Evolutionary conservation across 345 rosid species (phyloP), one percentile per base, ranked within the genome.

Genomic region (Geranium rotundifolium): DNA sequence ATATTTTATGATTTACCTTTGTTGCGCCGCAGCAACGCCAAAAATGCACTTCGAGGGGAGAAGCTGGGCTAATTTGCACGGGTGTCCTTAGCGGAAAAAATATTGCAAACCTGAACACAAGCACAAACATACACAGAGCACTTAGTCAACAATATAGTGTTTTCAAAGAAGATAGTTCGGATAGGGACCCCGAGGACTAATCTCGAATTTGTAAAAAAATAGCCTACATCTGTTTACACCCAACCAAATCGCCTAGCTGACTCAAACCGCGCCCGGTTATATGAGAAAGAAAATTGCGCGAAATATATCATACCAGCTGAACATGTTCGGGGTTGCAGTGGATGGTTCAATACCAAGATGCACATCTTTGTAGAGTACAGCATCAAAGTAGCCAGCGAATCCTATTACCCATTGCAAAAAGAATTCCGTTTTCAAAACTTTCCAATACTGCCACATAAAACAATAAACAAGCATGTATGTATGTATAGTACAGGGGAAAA

Each of bases 341-440:
- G 92, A 82, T 62, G 97, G 97, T 68, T 95, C 99, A 70, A 85
- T 93, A 31, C 99, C 95, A 19, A 93, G 92, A 80, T 93, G 97
- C 19, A 93, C 85, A 73, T 93, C 97, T 80, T 88, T 84, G 72
- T 90, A 93, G n/a, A 93, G 88, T 17, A 60, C 75, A 1, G 99
- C 86, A 74, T 95, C 90, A 67, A 95, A 95, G 60, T 90, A 88
- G 60, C 99, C 96, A 76, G 95, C 97, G 70, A 95, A 90, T 66
- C 97, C 99, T 93, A 60, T 67, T 75, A 63, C 69, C 69, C 19
- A 4, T 55, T 29, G 49, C 13, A 9, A 23, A n/a, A n/a, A n/a
- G 5, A 9, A 59, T 58, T 69, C 41, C 65, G 64, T 19, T n/a
- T n/a, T n/a, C 39, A 19, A 71, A 60, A 60, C 17, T 57, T 67